phyloP scores from a whole-genome alignment of 495 filamentous ascomycete species.

The Hyaloscypha bicolor region DNA sequence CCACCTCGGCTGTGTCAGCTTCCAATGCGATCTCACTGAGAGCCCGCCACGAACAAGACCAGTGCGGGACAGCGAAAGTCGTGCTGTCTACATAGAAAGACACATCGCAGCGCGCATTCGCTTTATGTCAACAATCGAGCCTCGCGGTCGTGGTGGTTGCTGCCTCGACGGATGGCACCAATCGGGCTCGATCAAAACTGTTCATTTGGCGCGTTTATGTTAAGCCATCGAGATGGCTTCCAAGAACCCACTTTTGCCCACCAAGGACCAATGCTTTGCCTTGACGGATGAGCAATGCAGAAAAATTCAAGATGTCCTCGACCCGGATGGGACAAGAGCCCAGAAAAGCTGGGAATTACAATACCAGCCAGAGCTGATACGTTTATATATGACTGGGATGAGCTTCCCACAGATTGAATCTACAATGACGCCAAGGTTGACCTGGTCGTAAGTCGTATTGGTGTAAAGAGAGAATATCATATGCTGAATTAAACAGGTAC shows the following conservation, averaged over 20 bases:
- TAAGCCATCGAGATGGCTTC: constrained; percentile 10
- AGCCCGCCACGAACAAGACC: neutral
- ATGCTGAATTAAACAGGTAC: neutral
- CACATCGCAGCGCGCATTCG: neutral
- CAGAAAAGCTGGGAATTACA: constrained; percentile 4
- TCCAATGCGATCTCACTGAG: neutral
- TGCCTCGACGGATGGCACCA: constrained; percentile 1
- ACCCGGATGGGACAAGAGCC: neutral
- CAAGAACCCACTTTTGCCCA: constrained; percentile 6
- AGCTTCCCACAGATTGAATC: constrained; percentile 11
- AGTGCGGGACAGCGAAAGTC: neutral
- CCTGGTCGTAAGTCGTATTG: constrained; percentile 12
- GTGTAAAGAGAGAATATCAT: neutral
- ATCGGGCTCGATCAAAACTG: neutral
- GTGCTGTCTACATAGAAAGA: neutral
- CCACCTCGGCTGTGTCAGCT: neutral
- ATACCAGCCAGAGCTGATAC: constrained; percentile 9
- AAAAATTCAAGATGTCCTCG: constrained; percentile 4
- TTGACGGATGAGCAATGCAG: constrained; percentile 15
- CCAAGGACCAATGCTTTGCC: constrained; percentile 8
- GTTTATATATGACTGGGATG: constrained; percentile 17
- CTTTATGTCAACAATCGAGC: neutral
- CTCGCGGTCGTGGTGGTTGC: neutral
- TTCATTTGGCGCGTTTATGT: neutral
- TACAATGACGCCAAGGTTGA: constrained; percentile 5